Conservation (phyloP, 2,329 filamentous ascomycete genomes). For the Phaeosphaeria sp. region DNA sequence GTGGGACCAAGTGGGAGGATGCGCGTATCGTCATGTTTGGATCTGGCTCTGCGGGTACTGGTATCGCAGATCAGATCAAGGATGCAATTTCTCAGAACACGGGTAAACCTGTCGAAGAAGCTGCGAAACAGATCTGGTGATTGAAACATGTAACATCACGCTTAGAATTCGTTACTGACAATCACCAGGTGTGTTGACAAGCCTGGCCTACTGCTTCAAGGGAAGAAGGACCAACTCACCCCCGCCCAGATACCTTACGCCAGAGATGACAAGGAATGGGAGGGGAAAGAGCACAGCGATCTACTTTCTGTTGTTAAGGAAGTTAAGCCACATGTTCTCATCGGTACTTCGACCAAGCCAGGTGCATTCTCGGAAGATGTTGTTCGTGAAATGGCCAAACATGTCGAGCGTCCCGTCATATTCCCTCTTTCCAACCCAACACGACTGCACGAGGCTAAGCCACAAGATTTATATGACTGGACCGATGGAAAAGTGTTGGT, state of each 20-base stretch:
- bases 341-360: slow-evolving; percentile 83
- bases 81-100: slow-evolving; percentile 78
- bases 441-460: slow-evolving; percentile 79
- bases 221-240: slow-evolving; percentile 66
- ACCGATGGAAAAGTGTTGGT: slow-evolving; percentile 78
- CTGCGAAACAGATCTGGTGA: slow-evolving; percentile 78
- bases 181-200: slow-evolving; percentile 76
- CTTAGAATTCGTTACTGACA: slow-evolving; percentile 18
- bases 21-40: slow-evolving; percentile 79
- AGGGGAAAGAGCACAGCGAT: slow-evolving; percentile 60
- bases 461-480: slow-evolving; percentile 78
- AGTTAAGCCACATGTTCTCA: slow-evolving; percentile 79
- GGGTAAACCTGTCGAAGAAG: slow-evolving; percentile 73
- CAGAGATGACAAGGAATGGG: slow-evolving; percentile 69
- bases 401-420: slow-evolving; percentile 81
- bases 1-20: slow-evolving; percentile 69
- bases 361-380: slow-evolving; percentile 77
- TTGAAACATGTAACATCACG: background rate
- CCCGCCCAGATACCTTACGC: slow-evolving; percentile 72
- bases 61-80: slow-evolving; percentile 83
- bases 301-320: slow-evolving; percentile 72
- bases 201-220: slow-evolving; percentile 73
- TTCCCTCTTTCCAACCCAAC: slow-evolving; percentile 89
- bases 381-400: slow-evolving; percentile 75
- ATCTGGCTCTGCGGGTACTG: slow-evolving; percentile 80